Conservation (phyloP, 805 yeast genomes). For the Kuraishia molischiana region DNA sequence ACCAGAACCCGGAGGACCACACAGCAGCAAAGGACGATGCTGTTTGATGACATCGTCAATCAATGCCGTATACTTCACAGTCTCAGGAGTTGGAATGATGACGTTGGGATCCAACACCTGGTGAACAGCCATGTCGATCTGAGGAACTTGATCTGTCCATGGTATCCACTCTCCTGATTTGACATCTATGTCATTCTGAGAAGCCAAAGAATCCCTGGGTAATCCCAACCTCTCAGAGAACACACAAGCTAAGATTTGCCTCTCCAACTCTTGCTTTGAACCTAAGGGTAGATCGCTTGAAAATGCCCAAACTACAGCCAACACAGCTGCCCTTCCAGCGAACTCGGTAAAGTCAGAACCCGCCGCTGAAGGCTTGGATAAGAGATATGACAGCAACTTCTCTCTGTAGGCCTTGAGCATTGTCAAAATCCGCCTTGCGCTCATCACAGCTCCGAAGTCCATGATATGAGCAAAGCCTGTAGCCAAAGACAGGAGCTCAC, state of each 20-base stretch:
- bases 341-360: constrained; percentile 19
- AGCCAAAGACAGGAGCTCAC: neutral
- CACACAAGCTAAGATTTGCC: constrained; percentile 16
- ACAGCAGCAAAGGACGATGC: constrained; percentile 55
- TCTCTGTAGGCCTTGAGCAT: constrained; percentile 27
- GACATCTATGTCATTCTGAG: constrained; percentile 31
- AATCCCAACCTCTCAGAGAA: constrained; percentile 2
- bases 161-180: constrained; percentile 38
- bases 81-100: constrained; percentile 74
- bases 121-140: constrained; percentile 41
- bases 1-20: constrained; percentile 98
- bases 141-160: constrained; percentile 29
- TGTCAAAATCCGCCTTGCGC: constrained; percentile 27
- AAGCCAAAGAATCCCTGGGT: constrained; percentile 14
- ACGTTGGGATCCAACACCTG: constrained; percentile 51
- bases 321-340: constrained; percentile 22
- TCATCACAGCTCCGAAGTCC: constrained; percentile 30
- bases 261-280: constrained; percentile 29
- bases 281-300: constrained; percentile 41
- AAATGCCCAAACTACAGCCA: constrained; percentile 51
- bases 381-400: constrained; percentile 11
- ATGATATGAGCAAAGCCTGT: constrained; percentile 33
- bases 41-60: constrained; percentile 47
- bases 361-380: constrained; percentile 12
- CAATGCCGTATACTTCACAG: constrained; percentile 53